These are phyloP conservation scores for Cladochytrium tenue DNA, from an alignment of 371 early-diverging fungal genomes.

Conservation along the genomic window DNA sequence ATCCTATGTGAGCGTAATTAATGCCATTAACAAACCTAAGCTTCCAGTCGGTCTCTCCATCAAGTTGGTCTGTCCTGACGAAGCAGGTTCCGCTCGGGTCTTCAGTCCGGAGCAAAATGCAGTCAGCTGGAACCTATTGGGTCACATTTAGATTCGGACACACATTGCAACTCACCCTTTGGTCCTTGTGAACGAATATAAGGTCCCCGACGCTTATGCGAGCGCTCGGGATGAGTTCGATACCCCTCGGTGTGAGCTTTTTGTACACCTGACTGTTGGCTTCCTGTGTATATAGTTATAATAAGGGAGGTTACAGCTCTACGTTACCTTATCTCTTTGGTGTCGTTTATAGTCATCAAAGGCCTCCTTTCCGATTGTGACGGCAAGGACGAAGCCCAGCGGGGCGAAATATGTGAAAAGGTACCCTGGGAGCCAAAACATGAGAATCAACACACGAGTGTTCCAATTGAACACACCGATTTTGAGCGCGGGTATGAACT, in stretches of 20 bases:
- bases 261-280: slow-evolving; percentile 87
- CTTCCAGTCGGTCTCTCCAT: slow-evolving; percentile 99
- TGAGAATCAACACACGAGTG: not conserved
- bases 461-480: slow-evolving; percentile 56
- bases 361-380: slow-evolving; percentile 96
- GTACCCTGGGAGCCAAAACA: slow-evolving; percentile 63
- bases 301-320: too few species aligned
- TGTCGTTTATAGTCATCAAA: slow-evolving; percentile 92
- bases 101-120: slow-evolving; percentile 84
- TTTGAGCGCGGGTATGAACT: slow-evolving; percentile 85
- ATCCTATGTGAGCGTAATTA: not conserved
- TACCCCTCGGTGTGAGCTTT: slow-evolving; percentile 59
- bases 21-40: slow-evolving; percentile 47
- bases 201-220: slow-evolving; percentile 94
- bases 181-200: slow-evolving; percentile 86
- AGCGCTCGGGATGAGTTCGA: slow-evolving; percentile 73
- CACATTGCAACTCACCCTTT: slow-evolving; percentile 60
- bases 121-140: slow-evolving; percentile 81
- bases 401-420: slow-evolving; percentile 95
- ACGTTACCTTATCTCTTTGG: slow-evolving; percentile 72
- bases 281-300: slow-evolving; percentile 44
- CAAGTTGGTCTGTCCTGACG: slow-evolving; percentile 98
- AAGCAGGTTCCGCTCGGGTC: slow-evolving; percentile 91
- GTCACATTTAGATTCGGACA: slow-evolving; percentile 1
- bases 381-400: slow-evolving; percentile 86